Evolutionary conservation across 495 filamentous ascomycete species (phyloP).

Genomic region (Daldinia decipiens): DNA sequence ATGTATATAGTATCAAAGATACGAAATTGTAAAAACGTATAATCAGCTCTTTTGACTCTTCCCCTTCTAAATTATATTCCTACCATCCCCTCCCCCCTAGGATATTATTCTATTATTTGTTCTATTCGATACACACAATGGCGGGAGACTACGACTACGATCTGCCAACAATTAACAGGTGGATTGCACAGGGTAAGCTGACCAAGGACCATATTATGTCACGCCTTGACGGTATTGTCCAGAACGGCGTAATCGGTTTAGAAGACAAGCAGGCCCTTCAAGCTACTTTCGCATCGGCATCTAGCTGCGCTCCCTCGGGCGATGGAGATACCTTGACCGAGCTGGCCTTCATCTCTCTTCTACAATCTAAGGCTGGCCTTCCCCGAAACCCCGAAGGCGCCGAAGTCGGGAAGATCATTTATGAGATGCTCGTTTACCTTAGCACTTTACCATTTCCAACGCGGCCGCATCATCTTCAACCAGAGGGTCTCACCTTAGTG

Average conservation of each 20-base stretch:
- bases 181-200: slow-evolving; percentile 26
- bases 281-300: slow-evolving; percentile 18
- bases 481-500: slow-evolving; percentile 21
- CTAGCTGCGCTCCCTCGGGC: slow-evolving; percentile 3
- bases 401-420: slow-evolving; percentile 35
- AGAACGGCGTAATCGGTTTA: not conserved
- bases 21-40: not conserved
- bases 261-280: slow-evolving; percentile 18
- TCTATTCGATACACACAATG: slow-evolving; percentile 2
- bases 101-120: not conserved
- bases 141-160: slow-evolving; percentile 1
- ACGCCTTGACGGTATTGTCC: slow-evolving; percentile 22
- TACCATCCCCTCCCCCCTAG: not conserved
- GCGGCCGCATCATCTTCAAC: not conserved
- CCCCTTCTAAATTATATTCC: not conserved
- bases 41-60: not conserved
- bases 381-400: slow-evolving; percentile 4
- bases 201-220: slow-evolving; percentile 23
- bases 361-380: slow-evolving; percentile 25
- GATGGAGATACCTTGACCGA: slow-evolving; percentile 24
- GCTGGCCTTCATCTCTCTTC: slow-evolving; percentile 28
- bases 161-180: slow-evolving; percentile 9
- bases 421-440: slow-evolving; percentile 33
- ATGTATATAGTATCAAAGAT: not conserved
- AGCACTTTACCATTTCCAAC: slow-evolving; percentile 32